Conservation (phyloP, 495 filamentous ascomycete species). For the Arthonia radiata region DNA sequence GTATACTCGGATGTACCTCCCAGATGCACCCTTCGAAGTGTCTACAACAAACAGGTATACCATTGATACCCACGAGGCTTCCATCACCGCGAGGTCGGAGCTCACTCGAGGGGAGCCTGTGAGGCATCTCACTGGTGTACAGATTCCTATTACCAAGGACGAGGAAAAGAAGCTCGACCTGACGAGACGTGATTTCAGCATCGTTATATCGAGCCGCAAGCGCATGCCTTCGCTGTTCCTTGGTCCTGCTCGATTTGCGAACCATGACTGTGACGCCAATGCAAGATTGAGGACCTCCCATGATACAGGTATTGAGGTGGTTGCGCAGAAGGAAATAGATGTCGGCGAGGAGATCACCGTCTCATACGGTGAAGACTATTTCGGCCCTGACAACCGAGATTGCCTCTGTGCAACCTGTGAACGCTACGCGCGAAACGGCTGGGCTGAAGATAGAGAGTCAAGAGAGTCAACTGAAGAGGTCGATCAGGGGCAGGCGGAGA, state of each 20-base stretch:
- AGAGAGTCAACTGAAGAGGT: constrained; percentile 7
- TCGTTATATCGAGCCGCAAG: constrained; percentile 78
- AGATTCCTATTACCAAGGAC: constrained; percentile 69
- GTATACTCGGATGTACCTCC: constrained; percentile 79
- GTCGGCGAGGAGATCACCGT: constrained; percentile 90
- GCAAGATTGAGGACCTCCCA: constrained; percentile 60
- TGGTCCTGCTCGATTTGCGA: constrained; percentile 84
- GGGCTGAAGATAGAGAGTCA: constrained; percentile 21
- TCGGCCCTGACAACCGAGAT: constrained; percentile 83
- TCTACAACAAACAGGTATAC: constrained; percentile 88
- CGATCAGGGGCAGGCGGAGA: constrained; percentile 6
- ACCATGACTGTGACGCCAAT: constrained; percentile 93
- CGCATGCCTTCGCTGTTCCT: constrained; percentile 75
- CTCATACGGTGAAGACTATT: constrained; percentile 85
- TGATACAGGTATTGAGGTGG: constrained; percentile 65
- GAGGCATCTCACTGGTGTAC: constrained; percentile 72
- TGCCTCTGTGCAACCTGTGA: constrained; percentile 85
- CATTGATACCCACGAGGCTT: constrained; percentile 68
- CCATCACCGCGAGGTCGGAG: constrained; percentile 52
- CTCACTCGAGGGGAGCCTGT: constrained; percentile 65
- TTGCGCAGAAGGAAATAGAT: constrained; percentile 54
- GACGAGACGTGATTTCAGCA: constrained; percentile 76
- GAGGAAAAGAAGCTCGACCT: constrained; percentile 62
- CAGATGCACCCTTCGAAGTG: constrained; percentile 85
- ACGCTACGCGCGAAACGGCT: constrained; percentile 48